Conservation (phyloP, 768 basidiomycete genomes). For the Hirschioporus abietinus region DNA sequence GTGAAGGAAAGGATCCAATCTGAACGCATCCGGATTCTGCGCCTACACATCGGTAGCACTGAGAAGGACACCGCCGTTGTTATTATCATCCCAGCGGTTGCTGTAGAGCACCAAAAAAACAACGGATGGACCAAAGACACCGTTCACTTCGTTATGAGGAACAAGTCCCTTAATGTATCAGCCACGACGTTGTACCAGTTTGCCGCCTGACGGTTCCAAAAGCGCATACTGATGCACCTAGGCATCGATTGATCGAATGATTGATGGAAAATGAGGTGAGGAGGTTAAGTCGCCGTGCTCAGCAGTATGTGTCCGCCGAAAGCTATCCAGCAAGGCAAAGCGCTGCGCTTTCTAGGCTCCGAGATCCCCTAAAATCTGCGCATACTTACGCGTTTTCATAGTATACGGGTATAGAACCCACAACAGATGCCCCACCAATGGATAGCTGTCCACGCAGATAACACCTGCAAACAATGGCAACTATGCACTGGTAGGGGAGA, state of each 20-base stretch:
- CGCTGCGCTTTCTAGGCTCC: not conserved
- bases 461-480: not conserved
- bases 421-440: not conserved
- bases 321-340: not conserved
- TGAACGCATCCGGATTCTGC: no score
- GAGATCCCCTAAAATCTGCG: not conserved
- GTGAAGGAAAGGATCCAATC: no score
- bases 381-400: not conserved
- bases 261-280: not conserved
- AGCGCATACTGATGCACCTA: not conserved
- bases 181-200: not conserved
- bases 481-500: not conserved
- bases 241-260: not conserved
- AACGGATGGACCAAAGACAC: not conserved
- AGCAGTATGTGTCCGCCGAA: not conserved
- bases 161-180: not conserved
- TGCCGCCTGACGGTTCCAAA: not conserved
- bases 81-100: no score
- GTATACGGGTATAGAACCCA: not conserved
- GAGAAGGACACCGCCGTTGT: no score
- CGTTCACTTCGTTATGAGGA: not conserved
- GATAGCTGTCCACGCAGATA: not conserved
- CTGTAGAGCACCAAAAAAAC: no score
- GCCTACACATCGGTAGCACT: no score
- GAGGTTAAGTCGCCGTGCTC: not conserved